Evolutionary conservation across 1,139 yeast species (phyloP).

Genomic region (Meyerozyma guilliermondii): DNA sequence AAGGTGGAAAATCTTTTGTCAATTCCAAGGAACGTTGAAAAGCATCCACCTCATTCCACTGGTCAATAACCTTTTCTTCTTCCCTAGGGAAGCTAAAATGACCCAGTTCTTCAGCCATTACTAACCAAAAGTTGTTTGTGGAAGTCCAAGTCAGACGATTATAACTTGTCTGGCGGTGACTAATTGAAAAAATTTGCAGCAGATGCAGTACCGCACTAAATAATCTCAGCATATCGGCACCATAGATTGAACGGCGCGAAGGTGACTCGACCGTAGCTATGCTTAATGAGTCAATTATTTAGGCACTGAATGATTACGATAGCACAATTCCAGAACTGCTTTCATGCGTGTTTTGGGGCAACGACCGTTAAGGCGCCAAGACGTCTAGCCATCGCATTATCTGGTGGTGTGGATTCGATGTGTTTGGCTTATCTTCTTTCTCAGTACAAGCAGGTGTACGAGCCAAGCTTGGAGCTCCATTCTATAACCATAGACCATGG

Average conservation of each 20-base stretch:
- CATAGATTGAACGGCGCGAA: neutral
- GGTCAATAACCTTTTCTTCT: slow-evolving; percentile 73
- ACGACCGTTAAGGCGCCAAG: neutral
- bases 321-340: neutral
- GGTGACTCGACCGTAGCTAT: too few species aligned
- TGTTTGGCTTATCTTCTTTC: slow-evolving; percentile 48
- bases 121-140: neutral
- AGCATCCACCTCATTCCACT: slow-evolving; percentile 90
- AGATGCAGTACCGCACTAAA: neutral
- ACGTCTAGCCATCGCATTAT: slow-evolving; percentile 45
- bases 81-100: slow-evolving; percentile 74
- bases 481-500: slow-evolving; percentile 60
- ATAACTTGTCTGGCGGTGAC: neutral
- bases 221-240: neutral
- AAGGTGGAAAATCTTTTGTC: slow-evolving; percentile 80
- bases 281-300: neutral
- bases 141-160: neutral
- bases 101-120: slow-evolving; percentile 29
- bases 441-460: slow-evolving; percentile 19
- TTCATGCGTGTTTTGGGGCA: neutral
- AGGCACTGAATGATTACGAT: neutral
- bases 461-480: slow-evolving; percentile 26
- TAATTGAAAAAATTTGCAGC: neutral
- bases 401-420: slow-evolving; percentile 85
- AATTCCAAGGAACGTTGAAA: slow-evolving; percentile 82